Conservation (phyloP, 805 yeast species). For the Wilhelminamyces savonicus region DNA sequence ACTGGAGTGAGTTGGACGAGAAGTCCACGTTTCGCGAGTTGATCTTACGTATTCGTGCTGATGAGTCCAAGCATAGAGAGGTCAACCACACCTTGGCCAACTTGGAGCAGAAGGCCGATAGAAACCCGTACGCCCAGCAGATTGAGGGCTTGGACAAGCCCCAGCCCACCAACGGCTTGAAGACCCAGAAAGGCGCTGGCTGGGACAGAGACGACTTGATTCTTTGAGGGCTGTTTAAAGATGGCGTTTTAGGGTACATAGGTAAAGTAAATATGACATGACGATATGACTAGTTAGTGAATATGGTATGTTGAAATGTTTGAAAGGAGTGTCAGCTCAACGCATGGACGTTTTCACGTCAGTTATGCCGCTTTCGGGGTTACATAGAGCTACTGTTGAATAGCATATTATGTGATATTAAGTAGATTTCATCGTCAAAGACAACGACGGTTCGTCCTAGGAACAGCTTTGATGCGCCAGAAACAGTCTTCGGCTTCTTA, state of each 20-base stretch:
- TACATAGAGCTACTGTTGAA: too few relatives aligned
- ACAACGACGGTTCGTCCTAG: too few relatives aligned
- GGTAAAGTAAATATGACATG: too few relatives aligned
- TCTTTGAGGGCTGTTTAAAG: constrained; percentile 8
- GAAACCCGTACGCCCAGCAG: constrained; percentile 60
- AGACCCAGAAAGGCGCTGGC: constrained; percentile 25
- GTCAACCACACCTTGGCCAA: constrained; percentile 75
- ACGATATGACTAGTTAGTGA: too few relatives aligned
- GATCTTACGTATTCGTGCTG: constrained; percentile 60
- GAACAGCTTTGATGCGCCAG: too few relatives aligned
- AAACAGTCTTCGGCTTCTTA: too few relatives aligned
- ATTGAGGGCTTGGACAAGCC: constrained; percentile 27
- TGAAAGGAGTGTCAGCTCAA: too few relatives aligned
- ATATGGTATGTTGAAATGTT: too few relatives aligned
- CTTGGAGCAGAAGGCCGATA: constrained; percentile 44
- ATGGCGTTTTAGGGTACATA: neutral
- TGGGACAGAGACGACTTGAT: constrained; percentile 37
- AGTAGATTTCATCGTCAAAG: too few relatives aligned
- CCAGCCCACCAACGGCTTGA: constrained; percentile 34
- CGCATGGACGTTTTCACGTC: too few relatives aligned
- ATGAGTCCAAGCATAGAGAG: constrained; percentile 74
- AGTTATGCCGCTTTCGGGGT: too few relatives aligned
- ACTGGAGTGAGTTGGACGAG: constrained; percentile 52
- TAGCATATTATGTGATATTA: too few relatives aligned
- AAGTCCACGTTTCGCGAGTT: constrained; percentile 53